Conservation (phyloP, 140 eudicot species). For the Erigeron philadelphicus region DNA sequence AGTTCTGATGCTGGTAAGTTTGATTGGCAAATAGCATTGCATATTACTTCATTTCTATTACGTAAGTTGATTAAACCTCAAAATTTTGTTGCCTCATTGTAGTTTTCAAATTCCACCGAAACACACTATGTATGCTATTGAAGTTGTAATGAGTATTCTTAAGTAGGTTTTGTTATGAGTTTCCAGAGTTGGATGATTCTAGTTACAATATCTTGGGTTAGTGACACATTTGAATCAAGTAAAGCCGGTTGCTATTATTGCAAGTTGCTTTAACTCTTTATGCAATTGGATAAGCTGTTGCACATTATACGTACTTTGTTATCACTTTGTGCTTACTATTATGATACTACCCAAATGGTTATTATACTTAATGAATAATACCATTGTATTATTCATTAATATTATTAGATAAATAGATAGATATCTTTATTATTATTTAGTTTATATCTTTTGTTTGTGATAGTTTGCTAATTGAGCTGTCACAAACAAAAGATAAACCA, state of each 20-base stretch:
- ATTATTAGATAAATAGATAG: too few relatives aligned
- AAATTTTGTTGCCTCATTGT: background rate
- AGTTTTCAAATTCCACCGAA: background rate
- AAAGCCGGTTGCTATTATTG: constrained; percentile 13
- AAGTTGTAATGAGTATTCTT: background rate
- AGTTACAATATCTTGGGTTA: background rate
- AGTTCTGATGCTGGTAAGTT: constrained; percentile 45
- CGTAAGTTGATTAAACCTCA: background rate
- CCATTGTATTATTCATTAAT: too few relatives aligned
- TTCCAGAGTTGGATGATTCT: too few relatives aligned
- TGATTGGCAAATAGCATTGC: background rate
- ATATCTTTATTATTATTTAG: too few relatives aligned
- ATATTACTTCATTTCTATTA: constrained; percentile 4
- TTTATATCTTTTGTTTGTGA: too few relatives aligned
- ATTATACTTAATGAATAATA: too few relatives aligned
- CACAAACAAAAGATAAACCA: too few relatives aligned
- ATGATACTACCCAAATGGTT: too few relatives aligned
- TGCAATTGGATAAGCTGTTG: background rate
- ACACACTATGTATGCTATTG: background rate
- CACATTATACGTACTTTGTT: background rate
- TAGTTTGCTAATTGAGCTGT: too few relatives aligned
- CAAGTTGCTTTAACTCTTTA: background rate
- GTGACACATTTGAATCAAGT: background rate
- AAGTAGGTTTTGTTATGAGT: background rate
- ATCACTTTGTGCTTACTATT: background rate